Evolutionary conservation across 2,329 filamentous ascomycete genomes (phyloP).

Genomic region (Ilyonectria robusta): DNA sequence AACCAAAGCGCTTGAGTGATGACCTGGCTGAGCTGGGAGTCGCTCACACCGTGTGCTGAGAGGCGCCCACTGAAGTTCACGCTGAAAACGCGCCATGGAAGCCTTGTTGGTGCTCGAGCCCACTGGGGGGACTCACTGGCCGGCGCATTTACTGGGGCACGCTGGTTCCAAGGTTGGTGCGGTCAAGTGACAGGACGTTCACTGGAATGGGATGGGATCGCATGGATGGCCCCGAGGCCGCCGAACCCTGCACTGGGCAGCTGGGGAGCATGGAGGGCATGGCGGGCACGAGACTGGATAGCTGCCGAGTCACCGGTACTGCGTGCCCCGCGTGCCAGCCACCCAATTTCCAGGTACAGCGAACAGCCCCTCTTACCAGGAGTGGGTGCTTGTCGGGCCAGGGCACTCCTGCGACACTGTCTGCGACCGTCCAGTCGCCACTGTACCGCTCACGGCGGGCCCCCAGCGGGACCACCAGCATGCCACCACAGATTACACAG

Average conservation of each 20-base stretch:
- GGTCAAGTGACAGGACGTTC: slow-evolving; percentile 48
- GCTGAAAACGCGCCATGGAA: slow-evolving; percentile 23
- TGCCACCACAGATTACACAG: slow-evolving; percentile 50
- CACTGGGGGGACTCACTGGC: slow-evolving; percentile 21
- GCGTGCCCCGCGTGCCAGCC: slow-evolving; percentile 26
- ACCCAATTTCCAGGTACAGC: slow-evolving; percentile 36
- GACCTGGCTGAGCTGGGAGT: not conserved
- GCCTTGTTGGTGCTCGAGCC: slow-evolving; percentile 27
- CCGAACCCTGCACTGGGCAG: slow-evolving; percentile 43
- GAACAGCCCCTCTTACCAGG: slow-evolving; percentile 39
- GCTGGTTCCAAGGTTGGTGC: slow-evolving; percentile 35
- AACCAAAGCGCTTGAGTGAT: not conserved
- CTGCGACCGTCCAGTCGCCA: slow-evolving; percentile 23
- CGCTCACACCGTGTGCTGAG: slow-evolving; percentile 20
- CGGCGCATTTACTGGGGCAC: slow-evolving; percentile 18
- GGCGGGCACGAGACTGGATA: slow-evolving; percentile 37
- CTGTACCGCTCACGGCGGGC: slow-evolving; percentile 41
- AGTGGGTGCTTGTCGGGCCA: slow-evolving; percentile 36
- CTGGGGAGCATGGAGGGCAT: slow-evolving; percentile 32
- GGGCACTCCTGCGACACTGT: slow-evolving; percentile 40
- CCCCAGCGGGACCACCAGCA: slow-evolving; percentile 41
- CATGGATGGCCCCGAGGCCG: slow-evolving; percentile 40
- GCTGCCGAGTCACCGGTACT: slow-evolving; percentile 41
- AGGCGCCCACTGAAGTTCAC: slow-evolving; percentile 18
- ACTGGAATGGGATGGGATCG: slow-evolving; percentile 41